phyloP scores from a whole-genome alignment of 495 filamentous ascomycete genomes.

The Lasiosphaeria hispida region DNA sequence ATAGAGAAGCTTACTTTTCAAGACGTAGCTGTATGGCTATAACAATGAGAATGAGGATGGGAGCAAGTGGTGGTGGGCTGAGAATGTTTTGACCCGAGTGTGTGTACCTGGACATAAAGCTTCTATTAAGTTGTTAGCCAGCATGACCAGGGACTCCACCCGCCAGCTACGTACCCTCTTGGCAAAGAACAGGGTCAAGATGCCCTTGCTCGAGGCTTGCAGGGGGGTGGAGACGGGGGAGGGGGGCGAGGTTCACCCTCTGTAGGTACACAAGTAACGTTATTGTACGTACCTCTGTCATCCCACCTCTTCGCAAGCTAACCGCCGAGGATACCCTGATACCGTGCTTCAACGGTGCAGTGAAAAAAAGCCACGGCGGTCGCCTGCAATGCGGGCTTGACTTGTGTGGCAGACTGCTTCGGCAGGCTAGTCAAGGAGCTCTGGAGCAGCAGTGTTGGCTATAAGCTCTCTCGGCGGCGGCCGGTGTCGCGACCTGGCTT shows the following conservation, averaged over 20 bases:
- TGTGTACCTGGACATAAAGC: no score
- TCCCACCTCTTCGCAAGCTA: constrained; percentile 7
- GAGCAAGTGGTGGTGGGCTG: not conserved
- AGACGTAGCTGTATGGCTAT: not conserved
- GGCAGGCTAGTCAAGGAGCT: no score
- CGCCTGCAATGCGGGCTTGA: not conserved
- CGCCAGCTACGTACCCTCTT: no score
- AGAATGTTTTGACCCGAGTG: no score
- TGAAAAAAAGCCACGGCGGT: constrained; percentile 3
- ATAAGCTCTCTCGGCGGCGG: no score
- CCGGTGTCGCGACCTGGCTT: no score
- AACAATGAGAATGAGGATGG: not conserved
- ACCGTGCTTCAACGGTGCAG: constrained; percentile 9
- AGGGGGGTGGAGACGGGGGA: not conserved
- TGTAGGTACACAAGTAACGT: not conserved
- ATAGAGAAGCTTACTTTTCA: no score
- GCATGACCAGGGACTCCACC: no score
- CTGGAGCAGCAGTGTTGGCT: no score
- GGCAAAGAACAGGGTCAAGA: no score
- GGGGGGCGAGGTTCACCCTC: not conserved
- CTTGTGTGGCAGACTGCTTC: not conserved
- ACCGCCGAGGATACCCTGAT: constrained; percentile 8
- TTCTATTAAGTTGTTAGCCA: no score
- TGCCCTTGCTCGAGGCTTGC: no score
- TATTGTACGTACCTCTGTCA: not conserved